Evolutionary conservation across 805 yeast genomes (phyloP), one percentile per base, ranked within the genome.

Genomic region (Suhomyces sp.): DNA sequence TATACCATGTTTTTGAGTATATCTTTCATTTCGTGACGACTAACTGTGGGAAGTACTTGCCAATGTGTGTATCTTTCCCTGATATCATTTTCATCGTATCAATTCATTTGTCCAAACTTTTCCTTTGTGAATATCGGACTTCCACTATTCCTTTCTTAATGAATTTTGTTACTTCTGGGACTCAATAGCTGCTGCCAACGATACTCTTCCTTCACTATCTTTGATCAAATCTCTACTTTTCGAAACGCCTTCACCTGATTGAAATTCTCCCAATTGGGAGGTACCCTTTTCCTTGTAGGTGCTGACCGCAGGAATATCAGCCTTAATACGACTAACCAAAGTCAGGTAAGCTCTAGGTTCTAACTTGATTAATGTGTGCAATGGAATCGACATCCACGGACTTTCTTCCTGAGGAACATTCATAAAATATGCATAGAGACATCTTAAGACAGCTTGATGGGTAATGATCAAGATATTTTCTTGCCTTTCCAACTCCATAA

Each of bases 381-480:
- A 68, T 5, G 99, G 99, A 40, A 93, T 95, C 25, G 95, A 87
- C 96, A 93, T 88, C 98, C 98, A 93, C 4, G 99, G 99, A 39
- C 90, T 78, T 58, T 88, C 91, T 51, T 91, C 96, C 59, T 91
- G 98, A 4, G 97, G 96, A 13, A 93, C 95, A 56, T 93, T 91
- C 98, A 93, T 93, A 56, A 90, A 93, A 61, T 93, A 93, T 6
- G 98, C 98, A 61, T 93, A 93, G 34, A 93, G 81, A 56, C 99
- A 93, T 52, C 99, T 76, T 46, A 93, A 70, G 8, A 93, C 98
- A 0, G 98, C 98, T 63, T 93, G 99, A 60, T 93, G 99, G 3
- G 98, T 93, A 27, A 93, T 93, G 41, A 93, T 91, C 56, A 93
- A 71, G 33, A 93, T 88, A 58, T 93, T 90, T 51, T 93, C 98